Base-by-base conservation (phyloP, 768 basidiomycete genomes). In the Lentinula edodes region DNA sequence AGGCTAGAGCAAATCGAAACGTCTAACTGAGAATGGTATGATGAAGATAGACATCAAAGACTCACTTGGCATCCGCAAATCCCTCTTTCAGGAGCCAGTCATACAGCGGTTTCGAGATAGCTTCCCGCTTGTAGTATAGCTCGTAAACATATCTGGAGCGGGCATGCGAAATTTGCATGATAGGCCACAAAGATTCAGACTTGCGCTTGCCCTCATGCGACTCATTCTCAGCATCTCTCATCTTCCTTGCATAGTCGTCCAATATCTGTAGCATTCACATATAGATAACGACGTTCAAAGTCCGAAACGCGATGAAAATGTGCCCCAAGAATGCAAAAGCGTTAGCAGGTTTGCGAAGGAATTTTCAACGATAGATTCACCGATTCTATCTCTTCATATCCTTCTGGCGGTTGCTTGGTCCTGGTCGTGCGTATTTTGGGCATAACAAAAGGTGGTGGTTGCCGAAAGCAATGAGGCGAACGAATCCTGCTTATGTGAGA, bases 141-240 rank as follows among this genome's bases (percentile, higher is more conserved):
- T 99, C 97, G 70, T 98, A 98, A 62, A 99, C 93, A 74, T 98
- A 98, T 66, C 94, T 82, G 50, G 95, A 96, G 43, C 97, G 89
- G 9, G 95, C 90, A 75, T 99, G 97, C 18, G 93, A 91, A 70
- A 98, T 94, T 39, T 94, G 88, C 95, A 98, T 98, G 63, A 99
- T 97, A 46, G 96, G 94, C 96, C 97, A 95, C 42, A 94, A 74
- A 5, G 90, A 90, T 76, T 95, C 93, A 28, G 89, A 85, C 75
- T 91, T 94, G 72, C 95, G 92, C 74, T 99, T 98, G 64, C 97
- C 97, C 73, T 99, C 97, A 72, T 99, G 97, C 1, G 89, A 88
- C 76, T 99, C 97, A 70, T 95, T 97, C 81, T 99, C 97, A 1
- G 92, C 97, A 74, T 99, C 97, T 59, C 97, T 82, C 97, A 99